Evolutionary conservation across 768 basidiomycete species (phyloP), one percentile per base, ranked within the genome.

Genomic region (Porphyrellus cyaneotinctus): DNA sequence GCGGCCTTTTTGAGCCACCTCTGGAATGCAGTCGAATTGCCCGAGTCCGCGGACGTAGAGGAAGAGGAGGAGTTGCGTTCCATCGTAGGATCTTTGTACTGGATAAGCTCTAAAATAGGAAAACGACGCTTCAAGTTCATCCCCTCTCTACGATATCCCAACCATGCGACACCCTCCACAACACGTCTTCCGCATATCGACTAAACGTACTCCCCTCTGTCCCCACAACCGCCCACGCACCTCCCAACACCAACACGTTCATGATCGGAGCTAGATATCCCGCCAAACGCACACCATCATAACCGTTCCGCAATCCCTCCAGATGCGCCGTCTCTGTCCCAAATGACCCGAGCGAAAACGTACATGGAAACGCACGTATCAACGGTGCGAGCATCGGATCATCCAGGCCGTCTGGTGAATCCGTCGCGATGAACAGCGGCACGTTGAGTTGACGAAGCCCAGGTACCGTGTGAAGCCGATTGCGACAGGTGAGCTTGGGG

Each of bases 181-280:
- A 62, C 23, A 88, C 79, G 52, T 88, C 84, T 51, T 74, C 70
- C 18, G 87, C 78, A 57, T 83, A 92, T 48, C 74, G 69, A 64
- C 85, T 87, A 58, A 89, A 91, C 28, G 90, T 91, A 60, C 87
- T 90, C 50, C 79, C 78, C 49, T 81, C 78, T 13, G 88, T 92
- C 2, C 86, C 87, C 0, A 84, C 79, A 28, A 88, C 77, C 15
- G 61, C 70, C 64, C 74, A 68, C 0, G 83, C 85, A 47, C 75
- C 75, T 3, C 80, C 79, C 15, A 81, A 78, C 28, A 93, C 78
- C 71, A 88, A 73, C 7, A 84, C 87, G 62, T 91, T 88, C 30
- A 91, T 59, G 52, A 89, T 79, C 2, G 88, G 85, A 20, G 79
- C 60, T 12, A 88, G 52, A 57, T 81, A 79, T 15, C 54, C 59